Evolutionary conservation across 345 rosid species (phyloP), one percentile per base, ranked within the genome.

Genomic region (Eucalyptus erythrocorys): DNA sequence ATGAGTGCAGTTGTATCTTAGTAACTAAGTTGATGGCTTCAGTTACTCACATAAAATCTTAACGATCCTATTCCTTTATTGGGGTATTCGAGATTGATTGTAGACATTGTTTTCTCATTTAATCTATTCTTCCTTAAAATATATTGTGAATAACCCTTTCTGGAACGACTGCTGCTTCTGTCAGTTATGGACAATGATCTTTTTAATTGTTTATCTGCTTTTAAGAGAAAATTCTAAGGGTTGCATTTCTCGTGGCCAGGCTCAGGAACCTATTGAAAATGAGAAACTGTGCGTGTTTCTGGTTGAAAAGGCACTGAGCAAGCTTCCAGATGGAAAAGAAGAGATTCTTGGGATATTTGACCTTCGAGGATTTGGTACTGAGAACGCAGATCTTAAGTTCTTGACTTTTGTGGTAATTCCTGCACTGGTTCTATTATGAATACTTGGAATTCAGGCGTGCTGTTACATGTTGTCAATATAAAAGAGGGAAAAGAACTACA

Each of bases 231-330:
- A 81, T 81, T 21, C 37, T 85, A 48, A 59, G 53, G 53, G 61
- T 30, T 64, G 87, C 61, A 61, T 49, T 79, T 92, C 47, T 40
- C 40, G 4, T 90, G 87, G 85, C 49, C 97, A 97, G 99, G 91
- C 87, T 88, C 94, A 95, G 89, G 96, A 96, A 90, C 94, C 91
- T 85, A 42, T 92, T 53, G 97, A 97, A 88, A 90, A 97, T 91
- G 94, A 96, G 93, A 96, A 93, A 92, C 95, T 98, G 8, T 96
- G 99, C 22, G 94, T 91, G 11, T 96, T 93, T 91, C 87, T 92
- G 87, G 91, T 96, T 87, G 98, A 98, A 91, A 96, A 95, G 94
- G 98, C 98, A 89, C 87, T 97, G 89, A 92, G 93, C 87, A 96
- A 93, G 92, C 95, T 96, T 61, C 96, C 96, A 55, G 87, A 93